phyloP scores from a whole-genome alignment of 176 grass and related monocot genomes.

The Aegilops speltoides region DNA sequence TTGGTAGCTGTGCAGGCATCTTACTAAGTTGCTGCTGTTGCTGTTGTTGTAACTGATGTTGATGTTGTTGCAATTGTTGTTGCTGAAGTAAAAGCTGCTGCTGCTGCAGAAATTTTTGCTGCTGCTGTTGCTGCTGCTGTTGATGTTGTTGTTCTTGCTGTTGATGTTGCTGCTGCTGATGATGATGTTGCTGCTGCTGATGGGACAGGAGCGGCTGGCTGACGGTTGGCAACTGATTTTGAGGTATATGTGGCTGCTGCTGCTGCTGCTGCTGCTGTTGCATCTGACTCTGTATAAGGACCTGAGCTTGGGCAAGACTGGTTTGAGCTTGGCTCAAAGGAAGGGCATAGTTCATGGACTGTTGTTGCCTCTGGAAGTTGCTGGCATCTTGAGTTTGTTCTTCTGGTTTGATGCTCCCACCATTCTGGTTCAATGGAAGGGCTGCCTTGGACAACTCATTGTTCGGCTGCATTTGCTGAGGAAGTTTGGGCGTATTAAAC shows the following conservation, averaged over 20 bases:
- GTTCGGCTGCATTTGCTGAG: conserved; percentile 53
- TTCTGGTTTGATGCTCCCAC: conserved; percentile 33
- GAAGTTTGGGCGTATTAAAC: conserved; percentile 46
- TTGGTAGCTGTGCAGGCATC: conserved; percentile 51
- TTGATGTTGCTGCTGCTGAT: background rate
- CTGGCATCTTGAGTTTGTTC: conserved; percentile 53
- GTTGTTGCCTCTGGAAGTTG: conserved; percentile 53
- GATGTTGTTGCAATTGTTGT: conserved; percentile 40
- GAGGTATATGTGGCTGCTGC: conserved; percentile 25
- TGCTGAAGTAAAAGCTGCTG: conserved; percentile 55
- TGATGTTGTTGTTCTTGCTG: conserved; percentile 9
- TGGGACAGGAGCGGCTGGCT: conserved; percentile 27
- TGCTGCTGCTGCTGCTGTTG: conserved; percentile 38
- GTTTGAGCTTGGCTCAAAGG: background rate
- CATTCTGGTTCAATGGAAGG: conserved; percentile 47
- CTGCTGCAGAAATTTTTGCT: conserved; percentile 37
- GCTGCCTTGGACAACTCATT: conserved; percentile 47
- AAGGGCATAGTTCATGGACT: conserved; percentile 44
- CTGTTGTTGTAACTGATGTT: conserved; percentile 42
- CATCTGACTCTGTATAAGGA: too few species aligned
- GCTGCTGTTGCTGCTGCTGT: background rate
- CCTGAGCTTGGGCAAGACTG: too few species aligned
- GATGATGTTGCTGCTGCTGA: conserved; percentile 32
- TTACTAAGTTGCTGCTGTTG: conserved; percentile 61
- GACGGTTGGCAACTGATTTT: conserved; percentile 39